phyloP scores from a whole-genome alignment of 768 basidiomycete genomes.

The Amanita pseudoporphyria region DNA sequence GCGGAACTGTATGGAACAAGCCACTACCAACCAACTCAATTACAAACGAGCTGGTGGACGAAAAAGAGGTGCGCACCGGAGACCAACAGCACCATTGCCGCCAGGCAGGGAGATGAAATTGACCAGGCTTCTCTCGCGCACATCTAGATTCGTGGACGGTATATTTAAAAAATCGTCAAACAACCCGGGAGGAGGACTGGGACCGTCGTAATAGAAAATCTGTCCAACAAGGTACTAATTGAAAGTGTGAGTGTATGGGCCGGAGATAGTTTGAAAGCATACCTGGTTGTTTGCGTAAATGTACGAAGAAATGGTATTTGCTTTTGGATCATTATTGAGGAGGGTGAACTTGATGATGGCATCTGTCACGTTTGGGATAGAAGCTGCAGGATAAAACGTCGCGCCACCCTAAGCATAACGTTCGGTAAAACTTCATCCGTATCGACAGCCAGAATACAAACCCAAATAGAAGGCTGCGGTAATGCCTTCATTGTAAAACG shows the following conservation, averaged over 20 bases:
- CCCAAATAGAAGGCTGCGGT: conserved; percentile 53
- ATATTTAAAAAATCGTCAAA: conserved; percentile 39
- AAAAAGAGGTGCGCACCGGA: conserved; percentile 10
- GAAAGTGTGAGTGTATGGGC: conserved; percentile 8
- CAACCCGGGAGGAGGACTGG: conserved; percentile 31
- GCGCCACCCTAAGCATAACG: conserved; percentile 35
- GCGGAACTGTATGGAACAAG: conserved; percentile 26
- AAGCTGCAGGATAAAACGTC: conserved; percentile 20
- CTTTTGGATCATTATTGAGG: conserved; percentile 40
- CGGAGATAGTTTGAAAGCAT: neutral
- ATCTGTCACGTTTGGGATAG: conserved; percentile 17
- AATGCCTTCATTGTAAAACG: conserved; percentile 42
- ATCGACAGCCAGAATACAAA: conserved; percentile 17
- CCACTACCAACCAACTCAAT: conserved; percentile 8
- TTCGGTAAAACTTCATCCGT: neutral
- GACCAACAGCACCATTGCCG: conserved; percentile 16
- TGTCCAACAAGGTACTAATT: conserved; percentile 13
- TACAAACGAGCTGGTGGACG: conserved; percentile 9
- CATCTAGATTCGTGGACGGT: conserved; percentile 20
- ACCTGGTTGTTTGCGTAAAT: conserved; percentile 28
- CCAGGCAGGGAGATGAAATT: conserved; percentile 23
- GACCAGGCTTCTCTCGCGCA: conserved; percentile 24
- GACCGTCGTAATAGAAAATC: conserved; percentile 44
- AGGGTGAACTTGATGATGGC: conserved; percentile 33
- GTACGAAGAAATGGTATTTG: conserved; percentile 37